A percentile compares a stretch with the other conserved stretches of the same genome.
phyloP scores from a whole-genome alignment of 176 grass and related monocot species.

The maize (Zea mays) region Zm-B73-REFERENCE-NAM-5.0 NC_050099.1:245621501-245622000 shows the following conservation, averaged over 20 bases:
- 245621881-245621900: not conserved
- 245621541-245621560: not conserved
- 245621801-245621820: not conserved
- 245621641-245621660: not conserved
- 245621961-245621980: conserved; percentile 85
- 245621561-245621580: conserved; percentile 20
- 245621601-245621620: conserved; percentile 17
- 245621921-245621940: conserved; percentile 44
- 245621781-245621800: not conserved
- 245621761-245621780: too few relatives aligned
- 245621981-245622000: conserved; percentile 87
- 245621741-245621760: too few relatives aligned
- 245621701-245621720: not conserved
- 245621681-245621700: not conserved
- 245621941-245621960: conserved; percentile 9
- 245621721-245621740: not conserved
- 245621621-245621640: not conserved
- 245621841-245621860: not conserved
- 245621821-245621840: conserved; percentile 1
- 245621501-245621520: not conserved
- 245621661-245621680: not conserved
- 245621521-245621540: conserved; percentile 18
- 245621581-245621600: conserved; percentile 7
- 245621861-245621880: not conserved
- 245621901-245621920: not conserved